Conservation (phyloP, 768 basidiomycete genomes). For the Ramaria sp. region DNA sequence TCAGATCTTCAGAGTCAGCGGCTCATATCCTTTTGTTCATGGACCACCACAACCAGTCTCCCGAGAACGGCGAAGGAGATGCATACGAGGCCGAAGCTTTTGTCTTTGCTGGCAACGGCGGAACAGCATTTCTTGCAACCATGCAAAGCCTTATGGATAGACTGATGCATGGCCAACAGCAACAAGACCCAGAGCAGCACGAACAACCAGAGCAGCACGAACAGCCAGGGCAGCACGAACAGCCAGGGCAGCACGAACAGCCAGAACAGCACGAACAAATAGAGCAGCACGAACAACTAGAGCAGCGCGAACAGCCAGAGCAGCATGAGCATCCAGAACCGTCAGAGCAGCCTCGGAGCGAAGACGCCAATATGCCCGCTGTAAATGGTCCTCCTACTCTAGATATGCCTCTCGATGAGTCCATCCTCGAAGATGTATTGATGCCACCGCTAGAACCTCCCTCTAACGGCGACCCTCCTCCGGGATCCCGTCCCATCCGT, state of each 20-base stretch:
- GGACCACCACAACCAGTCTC: background rate
- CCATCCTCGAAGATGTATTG: conserved; percentile 13
- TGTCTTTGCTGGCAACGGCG: conserved; percentile 2
- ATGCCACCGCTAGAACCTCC: conserved; percentile 24
- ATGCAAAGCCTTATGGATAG: conserved; percentile 6
- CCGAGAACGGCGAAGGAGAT: background rate
- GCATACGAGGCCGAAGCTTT: conserved; percentile 2
- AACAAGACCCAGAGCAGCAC: too few species aligned
- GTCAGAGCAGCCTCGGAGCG: background rate
- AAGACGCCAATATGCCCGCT: background rate
- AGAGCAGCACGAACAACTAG: background rate
- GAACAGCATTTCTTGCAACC: conserved; percentile 2
- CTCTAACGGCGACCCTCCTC: conserved; percentile 51
- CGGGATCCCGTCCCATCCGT: conserved; percentile 41
- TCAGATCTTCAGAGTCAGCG: background rate
- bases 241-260: background rate
- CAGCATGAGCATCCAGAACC: background rate
- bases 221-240: background rate
- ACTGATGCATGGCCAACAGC: background rate
- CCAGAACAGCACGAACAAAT: background rate
- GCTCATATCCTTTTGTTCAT: background rate
- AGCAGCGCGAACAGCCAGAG: background rate
- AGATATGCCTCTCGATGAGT: background rate
- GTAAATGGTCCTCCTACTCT: background rate
- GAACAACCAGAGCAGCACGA: background rate